phyloP scores from a whole-genome alignment of 2,329 filamentous ascomycete genomes.

The Cylindrodendrum hubeiense region DNA sequence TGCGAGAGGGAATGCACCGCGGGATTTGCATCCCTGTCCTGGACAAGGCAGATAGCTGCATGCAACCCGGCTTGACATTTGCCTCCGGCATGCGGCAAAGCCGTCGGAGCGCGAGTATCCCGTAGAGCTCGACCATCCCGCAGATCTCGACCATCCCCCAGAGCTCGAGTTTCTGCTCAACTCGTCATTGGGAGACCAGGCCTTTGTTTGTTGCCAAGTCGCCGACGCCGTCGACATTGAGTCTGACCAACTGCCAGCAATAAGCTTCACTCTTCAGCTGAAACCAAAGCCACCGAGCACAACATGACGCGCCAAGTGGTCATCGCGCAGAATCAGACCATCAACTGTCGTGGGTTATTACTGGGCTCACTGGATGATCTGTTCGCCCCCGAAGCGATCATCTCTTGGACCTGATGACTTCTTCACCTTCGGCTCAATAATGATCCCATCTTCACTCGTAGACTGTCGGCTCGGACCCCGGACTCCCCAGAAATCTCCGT shows the following conservation, averaged over 20 bases:
- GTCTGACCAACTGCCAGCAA: not conserved
- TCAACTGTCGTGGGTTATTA: not conserved
- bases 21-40: slow-evolving; percentile 9
- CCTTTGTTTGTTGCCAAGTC: not conserved
- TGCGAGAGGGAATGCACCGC: not conserved
- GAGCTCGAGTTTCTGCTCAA: not conserved
- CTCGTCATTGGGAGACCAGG: not conserved
- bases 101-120: not conserved
- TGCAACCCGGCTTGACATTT: slow-evolving; percentile 8
- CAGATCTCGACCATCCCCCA: not conserved
- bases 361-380: not conserved
- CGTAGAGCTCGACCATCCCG: not conserved
- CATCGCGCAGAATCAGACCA: not conserved
- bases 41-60: slow-evolving; percentile 12
- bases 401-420: not conserved
- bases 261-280: not conserved
- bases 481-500: no score
- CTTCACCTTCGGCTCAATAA: not conserved
- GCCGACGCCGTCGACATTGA: not conserved
- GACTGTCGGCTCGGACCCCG: not conserved
- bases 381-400: not conserved
- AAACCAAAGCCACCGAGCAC: not conserved
- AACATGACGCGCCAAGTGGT: not conserved
- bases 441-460: not conserved
- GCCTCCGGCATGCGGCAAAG: not conserved